Percentiles rank a stretch among this genome's conserved stretches.
phyloP scores from a whole-genome alignment of 1,139 yeast species.

The Kodamaea sp. region DNA sequence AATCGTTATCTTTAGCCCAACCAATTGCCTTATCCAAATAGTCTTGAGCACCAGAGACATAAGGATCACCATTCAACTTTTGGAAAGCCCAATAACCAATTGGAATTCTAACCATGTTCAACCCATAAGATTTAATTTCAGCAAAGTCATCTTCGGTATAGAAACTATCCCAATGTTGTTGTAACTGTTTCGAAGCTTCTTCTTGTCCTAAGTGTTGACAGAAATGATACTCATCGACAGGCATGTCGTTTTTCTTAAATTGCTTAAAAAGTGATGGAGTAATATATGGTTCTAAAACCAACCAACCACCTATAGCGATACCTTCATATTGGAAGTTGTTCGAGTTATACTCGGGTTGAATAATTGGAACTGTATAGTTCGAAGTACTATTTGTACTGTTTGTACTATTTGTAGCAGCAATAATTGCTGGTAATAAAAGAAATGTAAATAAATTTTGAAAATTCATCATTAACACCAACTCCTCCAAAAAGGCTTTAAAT shows the following conservation, averaged over 20 bases:
- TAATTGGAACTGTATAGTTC: slow-evolving; percentile 8
- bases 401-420: too few species aligned
- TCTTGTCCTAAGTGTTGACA: slow-evolving; percentile 45
- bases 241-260: slow-evolving; percentile 34
- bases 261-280: slow-evolving; percentile 56
- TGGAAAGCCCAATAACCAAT: slow-evolving; percentile 69
- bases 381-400: background rate
- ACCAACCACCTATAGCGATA: slow-evolving; percentile 64
- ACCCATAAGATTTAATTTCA: slow-evolving; percentile 44
- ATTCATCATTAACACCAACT: too few species aligned
- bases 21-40: slow-evolving; percentile 52
- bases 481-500: too few species aligned
- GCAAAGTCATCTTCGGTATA: slow-evolving; percentile 52
- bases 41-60: slow-evolving; percentile 51
- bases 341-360: slow-evolving; percentile 15
- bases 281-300: slow-evolving; percentile 61
- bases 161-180: slow-evolving; percentile 54
- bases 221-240: slow-evolving; percentile 59
- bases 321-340: slow-evolving; percentile 38
- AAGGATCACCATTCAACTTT: slow-evolving; percentile 48
- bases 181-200: slow-evolving; percentile 39
- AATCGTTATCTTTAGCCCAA: slow-evolving; percentile 49
- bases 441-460: too few species aligned
- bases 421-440: too few species aligned
- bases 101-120: slow-evolving; percentile 62